phyloP scores from a whole-genome alignment of 768 basidiomycete species.

The Pseudohyphozyma bogoriensis region DNA sequence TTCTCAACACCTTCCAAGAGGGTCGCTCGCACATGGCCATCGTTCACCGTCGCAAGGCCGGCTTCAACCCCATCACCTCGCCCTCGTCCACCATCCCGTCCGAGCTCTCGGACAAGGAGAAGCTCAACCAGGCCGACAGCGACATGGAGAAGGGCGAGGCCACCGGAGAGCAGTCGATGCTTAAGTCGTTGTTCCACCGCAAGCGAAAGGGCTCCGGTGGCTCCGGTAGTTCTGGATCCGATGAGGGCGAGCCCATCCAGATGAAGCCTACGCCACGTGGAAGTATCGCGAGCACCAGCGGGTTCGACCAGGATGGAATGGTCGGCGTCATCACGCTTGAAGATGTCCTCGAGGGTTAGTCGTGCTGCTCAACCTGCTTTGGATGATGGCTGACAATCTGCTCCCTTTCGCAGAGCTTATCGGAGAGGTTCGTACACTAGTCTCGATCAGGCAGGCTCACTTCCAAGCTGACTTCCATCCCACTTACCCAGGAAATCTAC shows the following conservation, averaged over 20 bases:
- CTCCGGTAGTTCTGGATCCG: neutral
- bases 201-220: constrained; percentile 2
- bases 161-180: constrained; percentile 23
- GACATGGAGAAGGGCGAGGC: constrained; percentile 26
- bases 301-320: constrained; percentile 34
- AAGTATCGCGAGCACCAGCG: too few relatives aligned
- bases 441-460: too few relatives aligned
- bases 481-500: constrained; percentile 15
- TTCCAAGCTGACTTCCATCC: constrained; percentile 83
- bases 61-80: neutral
- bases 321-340: constrained; percentile 87
- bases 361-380: neutral
- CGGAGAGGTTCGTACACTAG: too few relatives aligned
- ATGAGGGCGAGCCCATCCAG: too few relatives aligned
- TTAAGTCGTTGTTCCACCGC: constrained; percentile 11
- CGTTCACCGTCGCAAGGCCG: constrained; percentile 39
- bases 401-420: constrained; percentile 55
- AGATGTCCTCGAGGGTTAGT: constrained; percentile 73
- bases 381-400: neutral
- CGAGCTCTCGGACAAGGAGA: constrained; percentile 21
- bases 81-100: neutral
- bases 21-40: constrained; percentile 87
- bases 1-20: constrained; percentile 80
- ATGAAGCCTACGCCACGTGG: too few relatives aligned
- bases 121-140: constrained; percentile 27